A percentile compares a stretch with the other conserved stretches of the same genome.
phyloP scores from a whole-genome alignment of 257 asterid genomes.

The Solanum rostratum region DNA sequence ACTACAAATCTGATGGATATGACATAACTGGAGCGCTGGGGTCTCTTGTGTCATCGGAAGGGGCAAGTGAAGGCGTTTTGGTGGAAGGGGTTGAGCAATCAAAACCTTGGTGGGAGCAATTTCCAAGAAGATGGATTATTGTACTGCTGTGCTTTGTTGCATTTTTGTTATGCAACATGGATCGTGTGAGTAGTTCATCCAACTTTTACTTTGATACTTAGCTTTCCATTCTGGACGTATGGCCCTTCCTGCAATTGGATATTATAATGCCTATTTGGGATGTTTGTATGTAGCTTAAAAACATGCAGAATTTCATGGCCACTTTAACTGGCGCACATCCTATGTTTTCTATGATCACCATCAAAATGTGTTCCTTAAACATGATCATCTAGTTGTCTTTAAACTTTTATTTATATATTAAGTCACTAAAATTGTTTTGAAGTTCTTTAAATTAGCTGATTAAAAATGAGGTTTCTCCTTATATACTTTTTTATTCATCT shows the following conservation, averaged over 20 bases:
- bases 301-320: not conserved
- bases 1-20: constrained; percentile 70
- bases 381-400: not conserved
- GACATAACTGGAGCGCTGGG: constrained; percentile 46
- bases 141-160: constrained; percentile 92
- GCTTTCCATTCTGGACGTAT: not conserved
- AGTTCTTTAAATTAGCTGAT: not conserved
- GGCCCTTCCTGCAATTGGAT: not conserved
- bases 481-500: not conserved
- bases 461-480: not conserved
- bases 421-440: not conserved
- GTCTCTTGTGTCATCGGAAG: constrained; percentile 42
- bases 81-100: constrained; percentile 31
- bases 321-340: not conserved
- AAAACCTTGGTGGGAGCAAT: constrained; percentile 60
- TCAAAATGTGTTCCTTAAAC: not conserved
- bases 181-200: constrained; percentile 54
- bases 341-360: not conserved
- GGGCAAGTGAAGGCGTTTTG: constrained; percentile 38
- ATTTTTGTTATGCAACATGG: constrained; percentile 96
- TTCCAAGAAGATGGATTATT: constrained; percentile 90
- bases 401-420: not conserved
- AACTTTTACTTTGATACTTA: not conserved
- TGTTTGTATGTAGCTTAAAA: not conserved
- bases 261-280: not conserved